Conservation (phyloP, 768 basidiomycete genomes). For the Coprinopsis strossmayeri region DNA sequence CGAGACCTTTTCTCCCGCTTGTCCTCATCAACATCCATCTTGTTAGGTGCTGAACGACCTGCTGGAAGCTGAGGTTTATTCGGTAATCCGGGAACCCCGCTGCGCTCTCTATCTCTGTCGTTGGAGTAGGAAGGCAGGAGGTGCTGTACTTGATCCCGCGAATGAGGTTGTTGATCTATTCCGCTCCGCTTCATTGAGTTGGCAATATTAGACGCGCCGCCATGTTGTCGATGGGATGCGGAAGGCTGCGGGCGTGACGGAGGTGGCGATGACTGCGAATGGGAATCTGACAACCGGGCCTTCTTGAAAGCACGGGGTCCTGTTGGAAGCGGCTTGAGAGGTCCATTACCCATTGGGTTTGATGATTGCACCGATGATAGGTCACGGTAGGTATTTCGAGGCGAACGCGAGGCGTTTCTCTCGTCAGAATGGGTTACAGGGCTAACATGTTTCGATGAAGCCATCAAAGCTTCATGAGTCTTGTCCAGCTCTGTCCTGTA, state of each 20-base stretch:
- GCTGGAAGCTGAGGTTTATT: conserved; percentile 6
- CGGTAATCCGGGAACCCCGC: not conserved
- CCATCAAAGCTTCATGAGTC: conserved; percentile 57
- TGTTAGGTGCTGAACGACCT: conserved; percentile 16
- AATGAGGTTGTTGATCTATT: not conserved
- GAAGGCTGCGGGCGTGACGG: conserved; percentile 17
- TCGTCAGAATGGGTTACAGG: conserved; percentile 21
- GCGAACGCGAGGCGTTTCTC: conserved; percentile 37
- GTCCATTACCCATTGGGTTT: conserved; percentile 22
- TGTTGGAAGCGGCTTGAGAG: conserved; percentile 60
- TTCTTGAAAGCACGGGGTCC: conserved; percentile 80
- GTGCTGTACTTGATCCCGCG: not conserved
- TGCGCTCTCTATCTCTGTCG: conserved; percentile 10
- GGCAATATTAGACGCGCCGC: conserved; percentile 1
- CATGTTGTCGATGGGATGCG: conserved; percentile 9
- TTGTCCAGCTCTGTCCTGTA: conserved; percentile 76
- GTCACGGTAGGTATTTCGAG: conserved; percentile 39
- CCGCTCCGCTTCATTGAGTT: conserved; percentile 8
- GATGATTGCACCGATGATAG: conserved; percentile 17
- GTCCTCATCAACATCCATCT: conserved; percentile 58
- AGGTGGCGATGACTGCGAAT: conserved; percentile 26
- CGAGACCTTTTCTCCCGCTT: conserved; percentile 5
- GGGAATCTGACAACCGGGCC: conserved; percentile 58
- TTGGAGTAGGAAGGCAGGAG: conserved; percentile 2
- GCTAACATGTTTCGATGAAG: conserved; percentile 8